Conservation (phyloP, 2,329 filamentous ascomycete species). For the Microascus cirrosus region DNA sequence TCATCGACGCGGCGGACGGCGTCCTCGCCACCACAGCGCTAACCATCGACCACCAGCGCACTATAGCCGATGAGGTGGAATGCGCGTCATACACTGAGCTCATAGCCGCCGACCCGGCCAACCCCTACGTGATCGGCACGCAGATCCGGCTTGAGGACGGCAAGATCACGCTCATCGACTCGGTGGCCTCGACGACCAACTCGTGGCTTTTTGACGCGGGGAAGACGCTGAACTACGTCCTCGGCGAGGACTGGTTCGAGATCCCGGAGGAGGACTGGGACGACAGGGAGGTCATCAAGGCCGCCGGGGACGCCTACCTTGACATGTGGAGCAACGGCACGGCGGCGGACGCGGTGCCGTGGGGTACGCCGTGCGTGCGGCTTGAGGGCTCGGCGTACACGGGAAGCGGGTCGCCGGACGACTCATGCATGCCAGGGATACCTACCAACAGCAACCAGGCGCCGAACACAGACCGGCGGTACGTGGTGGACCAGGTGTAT, state of each 20-base stretch:
- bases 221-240: slow-evolving; percentile 20
- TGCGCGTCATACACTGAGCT: slow-evolving; percentile 25
- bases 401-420: slow-evolving; percentile 12
- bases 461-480: slow-evolving; percentile 11
- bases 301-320: slow-evolving; percentile 23
- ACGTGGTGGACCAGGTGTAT: slow-evolving; percentile 13
- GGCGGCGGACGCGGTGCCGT: slow-evolving; percentile 22
- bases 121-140: slow-evolving; percentile 25
- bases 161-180: slow-evolving; percentile 13
- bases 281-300: slow-evolving; percentile 19
- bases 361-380: slow-evolving; percentile 23
- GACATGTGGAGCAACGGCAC: slow-evolving; percentile 22
- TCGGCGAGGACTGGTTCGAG: slow-evolving; percentile 19
- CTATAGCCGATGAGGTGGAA: slow-evolving; percentile 20
- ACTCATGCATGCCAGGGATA: slow-evolving; percentile 14
- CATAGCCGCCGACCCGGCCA: slow-evolving; percentile 17
- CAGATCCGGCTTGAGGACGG: slow-evolving; percentile 17
- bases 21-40: slow-evolving; percentile 20
- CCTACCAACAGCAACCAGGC: slow-evolving; percentile 11
- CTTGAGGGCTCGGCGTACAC: slow-evolving; percentile 24
- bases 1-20: slow-evolving; percentile 13
- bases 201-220: slow-evolving; percentile 26
- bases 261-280: slow-evolving; percentile 19
- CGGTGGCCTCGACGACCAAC: slow-evolving; percentile 20
- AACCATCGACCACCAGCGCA: slow-evolving; percentile 22